Evolutionary conservation across 202 grass and related monocot species (phyloP).

Genomic region (Digitaria exilis): DNA sequence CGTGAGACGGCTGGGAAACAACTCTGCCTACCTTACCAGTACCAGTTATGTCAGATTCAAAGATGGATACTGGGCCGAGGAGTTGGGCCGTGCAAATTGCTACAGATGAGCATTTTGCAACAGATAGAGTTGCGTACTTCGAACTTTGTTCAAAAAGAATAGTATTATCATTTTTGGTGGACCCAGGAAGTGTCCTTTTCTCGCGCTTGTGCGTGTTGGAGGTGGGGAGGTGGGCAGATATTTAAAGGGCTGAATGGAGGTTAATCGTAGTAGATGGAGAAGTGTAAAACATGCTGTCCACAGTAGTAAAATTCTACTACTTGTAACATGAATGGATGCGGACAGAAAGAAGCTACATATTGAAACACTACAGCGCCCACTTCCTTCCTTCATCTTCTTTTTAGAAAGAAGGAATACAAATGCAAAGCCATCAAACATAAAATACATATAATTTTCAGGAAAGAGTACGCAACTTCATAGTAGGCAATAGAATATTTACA

Average conservation of each 20-base stretch:
- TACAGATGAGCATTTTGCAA: not conserved
- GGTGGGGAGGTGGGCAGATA: too few relatives aligned
- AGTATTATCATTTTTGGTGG: not conserved
- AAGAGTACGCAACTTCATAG: constrained; percentile 5
- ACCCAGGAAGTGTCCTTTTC: too few relatives aligned
- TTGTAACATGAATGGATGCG: not conserved
- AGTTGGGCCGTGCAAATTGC: constrained; percentile 10
- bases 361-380: not conserved
- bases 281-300: not conserved
- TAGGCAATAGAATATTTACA: not conserved
- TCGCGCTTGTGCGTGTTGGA: too few relatives aligned
- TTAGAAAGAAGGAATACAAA: not conserved
- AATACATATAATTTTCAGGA: not conserved
- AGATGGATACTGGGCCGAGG: constrained; percentile 1
- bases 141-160: not conserved
- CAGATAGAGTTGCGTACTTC: not conserved
- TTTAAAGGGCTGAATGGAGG: not conserved
- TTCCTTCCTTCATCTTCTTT: not conserved
- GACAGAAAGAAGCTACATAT: not conserved
- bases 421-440: not conserved
- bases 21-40: not conserved
- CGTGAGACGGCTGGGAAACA: not conserved
- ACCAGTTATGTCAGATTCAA: not conserved
- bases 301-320: not conserved
- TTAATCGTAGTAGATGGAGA: not conserved